Conservation (phyloP, 2,329 filamentous ascomycete species). For the Berkeleyomyces rouxiae region DNA sequence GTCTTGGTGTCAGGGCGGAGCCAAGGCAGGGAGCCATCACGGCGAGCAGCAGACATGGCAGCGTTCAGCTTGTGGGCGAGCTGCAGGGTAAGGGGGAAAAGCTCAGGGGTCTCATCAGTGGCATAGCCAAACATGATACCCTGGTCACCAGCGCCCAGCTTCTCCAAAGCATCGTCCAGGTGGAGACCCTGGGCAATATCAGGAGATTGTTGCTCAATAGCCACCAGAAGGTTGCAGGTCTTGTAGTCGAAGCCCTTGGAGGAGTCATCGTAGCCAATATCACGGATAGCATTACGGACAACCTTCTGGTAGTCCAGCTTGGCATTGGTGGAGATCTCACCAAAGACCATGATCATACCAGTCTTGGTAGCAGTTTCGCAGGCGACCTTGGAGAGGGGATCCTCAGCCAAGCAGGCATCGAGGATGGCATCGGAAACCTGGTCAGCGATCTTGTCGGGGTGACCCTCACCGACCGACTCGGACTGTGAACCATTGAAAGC, state of each 20-base stretch:
- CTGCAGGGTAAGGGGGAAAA: constrained; percentile 84
- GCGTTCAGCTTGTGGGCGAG: constrained; percentile 95
- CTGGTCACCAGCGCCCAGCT: constrained; percentile 97
- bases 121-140: constrained; percentile 99
- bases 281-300: constrained; percentile 87
- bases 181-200: constrained; percentile 98
- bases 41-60: constrained; percentile 80
- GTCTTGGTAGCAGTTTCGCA: constrained; percentile 99
- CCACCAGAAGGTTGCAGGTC: constrained; percentile 95
- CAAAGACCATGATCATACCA: constrained; percentile 97
- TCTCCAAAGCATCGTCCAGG: constrained; percentile 93
- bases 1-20: constrained; percentile 98
- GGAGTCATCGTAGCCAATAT: constrained; percentile 96
- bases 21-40: constrained; percentile 79
- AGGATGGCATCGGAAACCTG: constrained; percentile 97
- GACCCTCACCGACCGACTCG: constrained; percentile 77
- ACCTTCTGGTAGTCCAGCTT: constrained; percentile 95
- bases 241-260: constrained; percentile 99
- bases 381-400: constrained; percentile 95
- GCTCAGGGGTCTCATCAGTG: constrained; percentile 95
- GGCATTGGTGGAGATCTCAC: constrained; percentile 96
- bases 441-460: constrained; percentile 95
- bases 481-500: constrained; percentile 32
- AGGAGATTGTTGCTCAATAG: constrained; percentile 97
- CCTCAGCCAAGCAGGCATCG: constrained; percentile 88